Evolutionary conservation across 2,329 filamentous ascomycete species (phyloP).

Genomic region (Trichoderma endophyticum): DNA sequence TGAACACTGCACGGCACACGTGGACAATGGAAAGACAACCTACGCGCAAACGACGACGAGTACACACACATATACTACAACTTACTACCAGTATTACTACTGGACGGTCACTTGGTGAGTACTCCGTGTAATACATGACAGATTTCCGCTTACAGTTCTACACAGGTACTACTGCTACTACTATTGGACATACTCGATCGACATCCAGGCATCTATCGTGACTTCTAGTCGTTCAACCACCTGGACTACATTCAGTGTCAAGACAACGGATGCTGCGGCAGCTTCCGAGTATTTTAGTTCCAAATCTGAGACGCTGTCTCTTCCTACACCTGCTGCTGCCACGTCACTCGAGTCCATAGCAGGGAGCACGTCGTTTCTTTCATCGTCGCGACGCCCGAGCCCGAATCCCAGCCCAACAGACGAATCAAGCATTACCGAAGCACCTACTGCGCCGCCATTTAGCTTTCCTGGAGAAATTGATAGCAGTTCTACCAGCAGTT

Average conservation of each 20-base stretch:
- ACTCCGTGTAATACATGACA: neutral
- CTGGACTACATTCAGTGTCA: constrained; percentile 21
- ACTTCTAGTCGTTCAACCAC: constrained; percentile 21
- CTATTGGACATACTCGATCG: constrained; percentile 26
- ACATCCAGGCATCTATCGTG: constrained; percentile 24
- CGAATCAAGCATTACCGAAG: neutral
- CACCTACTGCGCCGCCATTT: neutral
- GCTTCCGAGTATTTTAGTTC: constrained; percentile 22
- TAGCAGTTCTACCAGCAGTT: neutral
- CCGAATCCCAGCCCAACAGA: neutral
- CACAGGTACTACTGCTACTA: constrained; percentile 24
- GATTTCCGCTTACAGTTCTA: neutral
- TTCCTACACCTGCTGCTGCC: constrained; percentile 24
- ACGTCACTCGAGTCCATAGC: constrained; percentile 25
- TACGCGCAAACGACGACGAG: constrained; percentile 21
- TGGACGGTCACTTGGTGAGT: constrained; percentile 25
- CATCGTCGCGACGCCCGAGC: neutral
- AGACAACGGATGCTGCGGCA: constrained; percentile 22
- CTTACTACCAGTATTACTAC: constrained; percentile 23
- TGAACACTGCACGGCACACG: constrained; percentile 24
- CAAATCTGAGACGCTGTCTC: constrained; percentile 22
- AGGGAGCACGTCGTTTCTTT: constrained; percentile 22
- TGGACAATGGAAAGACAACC: constrained; percentile 23
- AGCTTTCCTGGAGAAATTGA: neutral
- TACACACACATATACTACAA: constrained; percentile 16